Percentiles rank a stretch among this genome's conserved stretches.
Conservation (phyloP, 2,329 filamentous ascomycete genomes). For the Claviceps fusiformis region DNA sequence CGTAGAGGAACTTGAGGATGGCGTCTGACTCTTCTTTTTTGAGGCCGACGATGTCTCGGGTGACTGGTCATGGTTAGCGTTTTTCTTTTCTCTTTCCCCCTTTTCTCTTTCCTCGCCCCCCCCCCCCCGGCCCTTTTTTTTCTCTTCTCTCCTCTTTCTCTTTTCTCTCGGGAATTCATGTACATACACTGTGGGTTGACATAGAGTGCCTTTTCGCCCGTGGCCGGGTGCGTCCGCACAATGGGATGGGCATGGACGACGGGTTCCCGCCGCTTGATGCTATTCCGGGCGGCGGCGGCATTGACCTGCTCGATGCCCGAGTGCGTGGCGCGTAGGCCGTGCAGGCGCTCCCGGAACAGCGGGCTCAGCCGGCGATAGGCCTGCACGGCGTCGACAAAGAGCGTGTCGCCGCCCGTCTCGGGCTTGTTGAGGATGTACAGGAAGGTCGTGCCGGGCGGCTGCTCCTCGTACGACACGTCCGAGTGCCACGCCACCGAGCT, state of each 20-base stretch:
- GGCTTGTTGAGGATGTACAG: conserved; percentile 78
- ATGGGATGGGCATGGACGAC: conserved; percentile 64
- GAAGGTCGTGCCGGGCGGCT: conserved; percentile 84
- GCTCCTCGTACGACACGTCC: conserved; percentile 75
- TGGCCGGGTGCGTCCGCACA: conserved; percentile 67
- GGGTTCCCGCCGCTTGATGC: conserved; percentile 62
- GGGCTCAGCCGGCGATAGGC: conserved; percentile 73
- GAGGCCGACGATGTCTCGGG: conserved; percentile 63
- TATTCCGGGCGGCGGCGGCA: conserved; percentile 49
- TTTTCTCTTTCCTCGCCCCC: too few relatives aligned
- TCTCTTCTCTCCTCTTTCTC: background rate
- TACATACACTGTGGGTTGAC: conserved; percentile 69
- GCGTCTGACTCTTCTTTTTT: conserved; percentile 80
- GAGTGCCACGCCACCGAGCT: conserved; percentile 82
- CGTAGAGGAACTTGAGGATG: conserved; percentile 57
- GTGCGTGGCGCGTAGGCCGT: conserved; percentile 69
- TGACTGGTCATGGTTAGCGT: conserved; percentile 36
- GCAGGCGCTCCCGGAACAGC: conserved; percentile 63
- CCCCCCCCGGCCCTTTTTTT: background rate
- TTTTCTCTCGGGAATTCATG: background rate
- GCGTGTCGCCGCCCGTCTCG: conserved; percentile 66
- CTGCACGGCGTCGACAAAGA: conserved; percentile 67
- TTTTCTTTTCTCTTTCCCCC: background rate
- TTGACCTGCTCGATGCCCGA: conserved; percentile 72
- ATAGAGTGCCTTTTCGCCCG: conserved; percentile 71